Base-by-base conservation (phyloP, 2,329 filamentous ascomycete genomes). In the Phialophora macrospora region DNA sequence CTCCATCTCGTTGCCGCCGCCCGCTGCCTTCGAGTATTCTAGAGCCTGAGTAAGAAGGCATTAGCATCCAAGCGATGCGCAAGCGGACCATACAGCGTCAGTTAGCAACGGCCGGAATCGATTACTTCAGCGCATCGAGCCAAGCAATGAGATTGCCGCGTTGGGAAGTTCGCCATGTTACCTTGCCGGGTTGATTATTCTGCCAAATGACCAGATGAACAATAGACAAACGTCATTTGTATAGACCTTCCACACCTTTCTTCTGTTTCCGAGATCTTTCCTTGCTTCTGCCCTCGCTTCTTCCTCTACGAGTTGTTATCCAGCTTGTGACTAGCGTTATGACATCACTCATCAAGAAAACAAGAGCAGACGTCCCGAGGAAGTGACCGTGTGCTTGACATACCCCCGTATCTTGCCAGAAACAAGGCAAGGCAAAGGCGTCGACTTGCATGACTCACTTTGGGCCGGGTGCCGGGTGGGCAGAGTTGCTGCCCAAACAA, bases 401-500 rank as follows among this genome's bases (percentile, higher is more conserved):
- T 30, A 30, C 30, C 9, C 9, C 30, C 30, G 30, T 8, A n/a
- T 44, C 17, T 44, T n/a, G 38, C 14, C 38, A 8, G 52, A 55
- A 55, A 38, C 30, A 30, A 20, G 30, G 26, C n/a, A n/a, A 30
- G 30, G 28, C 22, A 14, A 28, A 55, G 30, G 12, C 12, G 57
- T 32, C 26, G 14, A 12, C 30, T 32, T 49, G 24, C 11, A 32
- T 60, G 26, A 38, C 30, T 38, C 30, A 60, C 17, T 60, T 38
- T 51, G 38, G 38, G 32, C 26, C 17, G 9, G 14, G 57, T 26
- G 32, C 26, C 17, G 9, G 14, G 57, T 26, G 8, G 51, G 9
- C 52, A 52, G n/a, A 55, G 26, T 66, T 56, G 64, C 60, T 66
- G 60, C 64, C 64, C 64, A 66, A 63, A 48, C 34, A 55, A 24